These are phyloP conservation scores for Nissolia schottii DNA, from an alignment of 306 rosid genomes.

Conservation along the genomic window DNA sequence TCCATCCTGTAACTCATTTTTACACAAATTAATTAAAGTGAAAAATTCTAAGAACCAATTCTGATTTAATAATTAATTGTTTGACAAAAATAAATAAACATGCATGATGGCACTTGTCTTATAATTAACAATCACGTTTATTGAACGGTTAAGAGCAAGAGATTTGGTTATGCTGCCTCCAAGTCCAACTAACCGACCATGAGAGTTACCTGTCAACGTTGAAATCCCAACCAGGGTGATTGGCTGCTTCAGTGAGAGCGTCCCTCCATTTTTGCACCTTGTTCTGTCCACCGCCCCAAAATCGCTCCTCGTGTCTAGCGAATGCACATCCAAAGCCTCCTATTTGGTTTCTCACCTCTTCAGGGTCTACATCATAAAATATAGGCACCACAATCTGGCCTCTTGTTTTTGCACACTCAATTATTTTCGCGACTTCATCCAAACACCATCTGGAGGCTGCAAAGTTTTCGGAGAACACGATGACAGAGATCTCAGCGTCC, in stretches of 20 bases:
- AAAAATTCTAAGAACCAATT: too few species aligned
- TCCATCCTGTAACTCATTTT: constrained; percentile 23
- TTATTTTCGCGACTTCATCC: constrained; percentile 32
- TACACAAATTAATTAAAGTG: neutral
- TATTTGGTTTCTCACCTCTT: constrained; percentile 26
- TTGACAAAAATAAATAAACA: too few species aligned
- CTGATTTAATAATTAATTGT: too few species aligned
- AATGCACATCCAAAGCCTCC: constrained; percentile 33
- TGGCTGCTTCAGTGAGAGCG: neutral
- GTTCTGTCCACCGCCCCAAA: neutral
- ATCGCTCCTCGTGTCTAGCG: neutral
- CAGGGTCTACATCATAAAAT: constrained; percentile 35
- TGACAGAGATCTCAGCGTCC: constrained; percentile 22
- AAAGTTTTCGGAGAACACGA: constrained; percentile 35
- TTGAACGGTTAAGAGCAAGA: too few species aligned
- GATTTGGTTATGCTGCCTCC: too few species aligned
- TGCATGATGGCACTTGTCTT: too few species aligned
- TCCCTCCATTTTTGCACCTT: neutral
- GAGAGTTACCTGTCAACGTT: neutral
- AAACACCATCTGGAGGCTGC: constrained; percentile 27
- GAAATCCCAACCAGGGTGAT: constrained; percentile 7
- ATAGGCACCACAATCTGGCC: constrained; percentile 27
- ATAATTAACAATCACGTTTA: too few species aligned
- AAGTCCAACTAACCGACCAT: too few species aligned
- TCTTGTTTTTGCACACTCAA: constrained; percentile 15